Evolutionary conservation across 257 asterid species (phyloP).

Genomic region (Solanum clarkiae): DNA sequence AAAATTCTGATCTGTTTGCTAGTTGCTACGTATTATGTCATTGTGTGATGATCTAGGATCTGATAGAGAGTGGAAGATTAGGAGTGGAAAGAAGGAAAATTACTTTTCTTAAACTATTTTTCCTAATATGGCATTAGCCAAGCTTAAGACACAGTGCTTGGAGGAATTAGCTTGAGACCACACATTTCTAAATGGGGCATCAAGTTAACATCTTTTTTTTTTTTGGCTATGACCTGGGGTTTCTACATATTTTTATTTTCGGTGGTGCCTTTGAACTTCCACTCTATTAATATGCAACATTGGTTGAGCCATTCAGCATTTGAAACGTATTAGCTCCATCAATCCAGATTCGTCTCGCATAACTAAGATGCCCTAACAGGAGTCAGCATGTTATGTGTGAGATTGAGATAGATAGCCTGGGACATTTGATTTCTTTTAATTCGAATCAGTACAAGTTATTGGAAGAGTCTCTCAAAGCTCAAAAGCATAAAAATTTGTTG

Average conservation of each 20-base stretch:
- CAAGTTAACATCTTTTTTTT: background rate
- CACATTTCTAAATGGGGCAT: background rate
- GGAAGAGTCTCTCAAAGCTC: background rate
- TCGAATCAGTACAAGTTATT: background rate
- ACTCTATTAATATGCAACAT: background rate
- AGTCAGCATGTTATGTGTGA: background rate
- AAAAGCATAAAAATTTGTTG: background rate
- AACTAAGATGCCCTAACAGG: background rate
- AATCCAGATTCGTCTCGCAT: background rate
- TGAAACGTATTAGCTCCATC: background rate
- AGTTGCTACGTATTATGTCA: background rate
- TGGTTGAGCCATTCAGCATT: background rate
- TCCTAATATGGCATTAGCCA: background rate
- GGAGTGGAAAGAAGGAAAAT: background rate
- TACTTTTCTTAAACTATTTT: background rate
- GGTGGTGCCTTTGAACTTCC: background rate
- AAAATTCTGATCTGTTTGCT: background rate
- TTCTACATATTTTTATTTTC: background rate
- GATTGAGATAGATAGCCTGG: background rate
- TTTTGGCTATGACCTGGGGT: background rate
- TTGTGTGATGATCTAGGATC: background rate
- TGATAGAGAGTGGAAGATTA: background rate
- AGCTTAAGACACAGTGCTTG: background rate
- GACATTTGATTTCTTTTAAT: background rate
- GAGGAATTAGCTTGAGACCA: background rate